Evolutionary conservation across 345 rosid genomes (phyloP).

Genomic region (Fremontodendron californicum): DNA sequence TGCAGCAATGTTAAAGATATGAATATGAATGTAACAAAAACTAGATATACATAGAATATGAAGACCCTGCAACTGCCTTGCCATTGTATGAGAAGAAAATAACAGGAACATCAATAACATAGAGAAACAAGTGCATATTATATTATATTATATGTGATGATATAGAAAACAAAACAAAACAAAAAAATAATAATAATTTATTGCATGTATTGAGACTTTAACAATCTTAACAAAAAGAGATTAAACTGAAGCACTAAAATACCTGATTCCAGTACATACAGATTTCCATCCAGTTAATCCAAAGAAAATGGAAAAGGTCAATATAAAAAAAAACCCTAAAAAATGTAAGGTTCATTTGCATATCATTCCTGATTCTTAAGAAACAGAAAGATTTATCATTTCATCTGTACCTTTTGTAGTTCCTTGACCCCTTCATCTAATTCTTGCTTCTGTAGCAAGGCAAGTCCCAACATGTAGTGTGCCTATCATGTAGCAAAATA

Average conservation of each 20-base stretch:
- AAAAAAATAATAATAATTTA: not conserved
- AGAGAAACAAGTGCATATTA: not conserved
- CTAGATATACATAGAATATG: too few species aligned
- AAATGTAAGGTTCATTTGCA: not conserved
- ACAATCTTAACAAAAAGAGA: not conserved
- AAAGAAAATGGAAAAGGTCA: not conserved
- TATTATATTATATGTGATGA: not conserved
- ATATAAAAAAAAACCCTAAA: not conserved
- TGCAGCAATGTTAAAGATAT: too few species aligned
- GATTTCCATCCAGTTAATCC: not conserved
- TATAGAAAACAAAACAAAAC: not conserved
- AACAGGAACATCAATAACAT: not conserved
- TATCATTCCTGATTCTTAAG: not conserved
- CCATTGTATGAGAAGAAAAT: not conserved
- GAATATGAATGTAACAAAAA: too few species aligned
- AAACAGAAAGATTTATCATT: not conserved
- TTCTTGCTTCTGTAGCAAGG: constrained; percentile 52
- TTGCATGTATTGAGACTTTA: not conserved
- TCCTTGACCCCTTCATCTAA: constrained; percentile 58
- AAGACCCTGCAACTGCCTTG: not conserved
- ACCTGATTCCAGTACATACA: not conserved
- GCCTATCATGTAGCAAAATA: constrained; percentile 44
- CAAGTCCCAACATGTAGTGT: constrained; percentile 83
- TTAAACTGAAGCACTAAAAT: not conserved
- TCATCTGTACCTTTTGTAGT: constrained; percentile 57